Conservation (phyloP, 2,329 filamentous ascomycete species). For the Coleophoma cylindrospora region DNA sequence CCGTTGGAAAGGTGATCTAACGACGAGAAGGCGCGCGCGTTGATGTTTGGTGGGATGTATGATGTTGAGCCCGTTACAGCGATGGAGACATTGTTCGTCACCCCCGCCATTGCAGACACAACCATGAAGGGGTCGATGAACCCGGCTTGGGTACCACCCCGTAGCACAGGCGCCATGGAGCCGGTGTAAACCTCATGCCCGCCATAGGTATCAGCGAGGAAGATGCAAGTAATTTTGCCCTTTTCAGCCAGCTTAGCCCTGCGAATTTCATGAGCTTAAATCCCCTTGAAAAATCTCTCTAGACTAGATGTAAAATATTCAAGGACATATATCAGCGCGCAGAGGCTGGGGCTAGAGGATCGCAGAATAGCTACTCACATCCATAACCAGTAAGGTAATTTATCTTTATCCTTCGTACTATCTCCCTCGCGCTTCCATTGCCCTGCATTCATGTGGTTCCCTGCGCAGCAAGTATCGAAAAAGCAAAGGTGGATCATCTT, state of each 20-base stretch:
- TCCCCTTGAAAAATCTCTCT: too few relatives aligned
- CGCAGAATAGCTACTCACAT: too few relatives aligned
- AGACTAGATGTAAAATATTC: too few relatives aligned
- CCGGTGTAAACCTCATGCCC: constrained; percentile 64
- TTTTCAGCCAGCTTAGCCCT: too few relatives aligned
- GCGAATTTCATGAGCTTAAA: too few relatives aligned
- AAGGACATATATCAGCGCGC: too few relatives aligned
- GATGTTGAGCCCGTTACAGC: constrained; percentile 62
- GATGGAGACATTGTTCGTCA: constrained; percentile 58
- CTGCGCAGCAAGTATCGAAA: too few relatives aligned
- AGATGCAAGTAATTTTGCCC: too few relatives aligned
- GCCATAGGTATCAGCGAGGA: constrained; percentile 14
- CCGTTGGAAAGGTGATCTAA: constrained; percentile 61
- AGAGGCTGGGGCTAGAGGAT: too few relatives aligned
- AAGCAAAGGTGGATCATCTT: too few relatives aligned
- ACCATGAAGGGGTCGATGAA: constrained; percentile 60
- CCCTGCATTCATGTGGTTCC: too few relatives aligned
- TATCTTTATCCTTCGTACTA: not conserved
- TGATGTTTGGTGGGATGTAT: constrained; percentile 63
- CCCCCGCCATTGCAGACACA: constrained; percentile 63
- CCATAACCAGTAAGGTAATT: not conserved
- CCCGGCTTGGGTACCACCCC: constrained; percentile 62
- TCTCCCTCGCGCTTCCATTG: not conserved
- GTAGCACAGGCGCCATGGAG: constrained; percentile 46
- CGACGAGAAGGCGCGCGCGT: constrained; percentile 59